Percentiles rank a stretch among this genome's conserved stretches.
These are phyloP conservation scores for Volvariella volvacea DNA, from an alignment of 1,284 basidiomycete genomes.

Conservation along the genomic window DNA sequence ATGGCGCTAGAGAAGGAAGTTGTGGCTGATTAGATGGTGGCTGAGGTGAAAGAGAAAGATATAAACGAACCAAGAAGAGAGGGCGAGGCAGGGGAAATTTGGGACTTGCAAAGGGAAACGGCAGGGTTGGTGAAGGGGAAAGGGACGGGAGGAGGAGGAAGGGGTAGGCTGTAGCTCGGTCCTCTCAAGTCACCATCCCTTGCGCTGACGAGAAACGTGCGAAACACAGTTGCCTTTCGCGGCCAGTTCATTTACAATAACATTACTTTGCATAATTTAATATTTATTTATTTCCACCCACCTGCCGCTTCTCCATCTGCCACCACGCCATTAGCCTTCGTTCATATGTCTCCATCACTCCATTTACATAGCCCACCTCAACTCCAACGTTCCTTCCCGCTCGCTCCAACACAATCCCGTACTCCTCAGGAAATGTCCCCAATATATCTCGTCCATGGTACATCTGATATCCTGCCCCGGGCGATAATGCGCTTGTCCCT, in stretches of 20 bases:
- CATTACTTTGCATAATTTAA: background rate
- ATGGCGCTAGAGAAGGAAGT: slow-evolving; percentile 1
- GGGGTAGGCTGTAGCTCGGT: slow-evolving; percentile 5
- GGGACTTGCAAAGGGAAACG: background rate
- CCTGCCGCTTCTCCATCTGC: slow-evolving; percentile 21
- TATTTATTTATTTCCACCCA: slow-evolving; percentile 2
- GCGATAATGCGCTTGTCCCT: slow-evolving; percentile 21
- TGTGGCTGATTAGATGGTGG: slow-evolving; percentile 6
- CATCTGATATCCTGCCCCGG: slow-evolving; percentile 53
- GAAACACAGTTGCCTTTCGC: too few relatives aligned
- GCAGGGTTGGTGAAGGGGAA: background rate
- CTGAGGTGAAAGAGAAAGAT: slow-evolving; percentile 3
- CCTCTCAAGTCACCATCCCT: slow-evolving; percentile 5
- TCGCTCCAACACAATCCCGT: slow-evolving; percentile 38
- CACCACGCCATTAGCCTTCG: slow-evolving; percentile 47
- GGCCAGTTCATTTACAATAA: too few relatives aligned
- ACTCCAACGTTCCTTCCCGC: slow-evolving; percentile 50
- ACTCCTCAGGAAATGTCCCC: slow-evolving; percentile 47
- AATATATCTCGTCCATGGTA: slow-evolving; percentile 53
- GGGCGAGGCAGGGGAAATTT: too few relatives aligned
- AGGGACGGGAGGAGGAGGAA: background rate
- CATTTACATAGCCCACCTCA: slow-evolving; percentile 37
- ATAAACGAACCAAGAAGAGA: background rate
- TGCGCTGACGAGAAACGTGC: background rate
- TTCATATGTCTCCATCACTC: slow-evolving; percentile 55